These are phyloP conservation scores for Paradendryphiella salina DNA, from an alignment of 2,329 filamentous ascomycete species.

Conservation along the genomic window DNA sequence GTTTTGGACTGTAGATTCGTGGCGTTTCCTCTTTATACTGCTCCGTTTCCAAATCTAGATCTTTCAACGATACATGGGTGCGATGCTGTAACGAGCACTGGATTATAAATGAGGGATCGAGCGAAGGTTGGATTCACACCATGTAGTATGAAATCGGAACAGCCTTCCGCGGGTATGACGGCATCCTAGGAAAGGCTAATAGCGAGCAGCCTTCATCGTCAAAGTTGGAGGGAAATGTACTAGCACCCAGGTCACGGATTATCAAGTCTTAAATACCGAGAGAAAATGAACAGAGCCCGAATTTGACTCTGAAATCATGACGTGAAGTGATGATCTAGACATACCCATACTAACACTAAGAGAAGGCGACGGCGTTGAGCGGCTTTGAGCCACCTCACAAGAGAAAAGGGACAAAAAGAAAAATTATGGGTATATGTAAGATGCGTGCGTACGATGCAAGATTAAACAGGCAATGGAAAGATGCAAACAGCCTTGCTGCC, in stretches of 20 bases:
- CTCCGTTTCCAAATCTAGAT: no score
- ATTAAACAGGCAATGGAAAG: slow-evolving; percentile 34
- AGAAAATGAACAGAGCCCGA: background rate
- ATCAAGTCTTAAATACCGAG: background rate
- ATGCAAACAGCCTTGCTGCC: slow-evolving; percentile 17
- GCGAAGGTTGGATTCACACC: no score
- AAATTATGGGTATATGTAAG: slow-evolving; percentile 37
- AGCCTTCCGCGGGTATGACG: no score
- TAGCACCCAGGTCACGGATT: no score
- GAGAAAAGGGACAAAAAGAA: background rate
- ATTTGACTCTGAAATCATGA: background rate
- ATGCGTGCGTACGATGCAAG: slow-evolving; percentile 16
- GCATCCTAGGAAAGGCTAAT: no score
- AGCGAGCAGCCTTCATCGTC: no score
- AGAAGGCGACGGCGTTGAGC: background rate
- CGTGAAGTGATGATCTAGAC: background rate
- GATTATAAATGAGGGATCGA: no score
- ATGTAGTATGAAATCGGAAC: no score
- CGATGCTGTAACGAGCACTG: no score
- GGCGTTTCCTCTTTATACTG: background rate
- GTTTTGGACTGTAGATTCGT: background rate
- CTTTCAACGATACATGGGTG: no score
- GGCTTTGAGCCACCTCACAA: background rate
- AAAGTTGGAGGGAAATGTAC: no score
- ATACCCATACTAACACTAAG: slow-evolving; percentile 1